Percentiles rank a stretch among this genome's conserved stretches.
Evolutionary conservation across 2,329 filamentous ascomycete species (phyloP).

Genomic region (Ophiostoma sp.): DNA sequence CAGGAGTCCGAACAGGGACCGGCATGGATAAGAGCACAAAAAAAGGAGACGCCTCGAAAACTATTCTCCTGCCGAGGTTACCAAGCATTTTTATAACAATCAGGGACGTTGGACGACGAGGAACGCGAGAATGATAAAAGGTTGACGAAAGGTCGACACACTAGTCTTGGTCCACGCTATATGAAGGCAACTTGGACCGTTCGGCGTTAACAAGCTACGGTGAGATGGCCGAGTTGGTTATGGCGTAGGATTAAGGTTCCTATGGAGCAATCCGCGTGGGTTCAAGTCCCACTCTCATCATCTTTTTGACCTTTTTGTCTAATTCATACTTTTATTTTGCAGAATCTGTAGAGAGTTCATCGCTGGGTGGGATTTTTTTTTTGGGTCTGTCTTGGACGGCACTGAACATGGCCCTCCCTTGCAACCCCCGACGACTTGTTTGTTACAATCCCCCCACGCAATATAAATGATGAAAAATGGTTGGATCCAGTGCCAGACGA

Average conservation of each 20-base stretch:
- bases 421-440: not conserved
- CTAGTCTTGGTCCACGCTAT: not conserved
- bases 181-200: not conserved
- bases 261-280: constrained; percentile 41
- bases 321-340: not conserved
- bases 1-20: not conserved
- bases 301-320: not conserved
- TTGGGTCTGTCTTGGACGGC: not conserved
- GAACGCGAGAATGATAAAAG: not conserved
- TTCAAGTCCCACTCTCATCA: constrained; percentile 36
- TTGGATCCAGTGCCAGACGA: not conserved
- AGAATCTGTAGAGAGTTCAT: too few species aligned
- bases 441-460: not conserved
- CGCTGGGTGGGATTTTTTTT: not conserved
- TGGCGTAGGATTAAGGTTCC: constrained; percentile 36
- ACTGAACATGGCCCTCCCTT: not conserved
- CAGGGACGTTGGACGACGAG: too few species aligned
- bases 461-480: constrained; percentile 6
- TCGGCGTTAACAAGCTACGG: constrained; percentile 4
- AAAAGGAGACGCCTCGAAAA: not conserved
- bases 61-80: not conserved
- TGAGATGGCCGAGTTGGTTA: constrained; percentile 24
- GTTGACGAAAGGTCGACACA: too few species aligned
- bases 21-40: not conserved
- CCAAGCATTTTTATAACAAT: constrained; percentile 9